Conservation (phyloP, 331 rosid species). For the Acacia pycnantha region DNA sequence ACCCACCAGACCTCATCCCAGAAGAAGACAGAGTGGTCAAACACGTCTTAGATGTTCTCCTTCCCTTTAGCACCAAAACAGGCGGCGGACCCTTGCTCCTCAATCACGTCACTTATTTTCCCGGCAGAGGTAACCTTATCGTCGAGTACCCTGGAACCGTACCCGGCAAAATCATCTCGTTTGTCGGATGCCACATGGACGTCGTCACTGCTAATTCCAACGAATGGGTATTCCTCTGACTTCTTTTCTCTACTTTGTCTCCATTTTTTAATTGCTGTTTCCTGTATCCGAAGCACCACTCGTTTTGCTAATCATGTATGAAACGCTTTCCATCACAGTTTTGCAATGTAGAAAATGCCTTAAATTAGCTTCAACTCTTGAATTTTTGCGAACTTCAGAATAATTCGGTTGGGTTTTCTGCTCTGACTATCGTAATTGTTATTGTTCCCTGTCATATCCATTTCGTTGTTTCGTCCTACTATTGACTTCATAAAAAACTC, state of each 20-base stretch:
- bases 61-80: slow-evolving; percentile 67
- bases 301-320: not conserved
- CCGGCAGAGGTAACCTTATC: slow-evolving; percentile 79
- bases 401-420: not conserved
- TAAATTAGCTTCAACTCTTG: not conserved
- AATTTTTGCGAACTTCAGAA: not conserved
- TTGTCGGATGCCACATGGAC: slow-evolving; percentile 94
- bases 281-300: not conserved
- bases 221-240: slow-evolving; percentile 68
- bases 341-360: not conserved
- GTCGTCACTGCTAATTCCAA: slow-evolving; percentile 90
- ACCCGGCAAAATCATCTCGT: slow-evolving; percentile 73
- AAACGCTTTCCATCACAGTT: not conserved
- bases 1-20: slow-evolving; percentile 78
- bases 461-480: not conserved
- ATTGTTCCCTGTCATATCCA: not conserved
- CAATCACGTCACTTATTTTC: slow-evolving; percentile 65
- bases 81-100: slow-evolving; percentile 78
- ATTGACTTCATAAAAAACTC: not conserved
- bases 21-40: slow-evolving; percentile 70
- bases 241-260: not conserved
- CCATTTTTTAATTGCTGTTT: not conserved
- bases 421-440: not conserved
- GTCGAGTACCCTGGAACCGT: slow-evolving; percentile 85
- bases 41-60: slow-evolving; percentile 68